A percentile compares a stretch with the other conserved stretches of the same genome.
phyloP scores from a whole-genome alignment of 805 yeast genomes.

The Saturnispora saitoi region DNA sequence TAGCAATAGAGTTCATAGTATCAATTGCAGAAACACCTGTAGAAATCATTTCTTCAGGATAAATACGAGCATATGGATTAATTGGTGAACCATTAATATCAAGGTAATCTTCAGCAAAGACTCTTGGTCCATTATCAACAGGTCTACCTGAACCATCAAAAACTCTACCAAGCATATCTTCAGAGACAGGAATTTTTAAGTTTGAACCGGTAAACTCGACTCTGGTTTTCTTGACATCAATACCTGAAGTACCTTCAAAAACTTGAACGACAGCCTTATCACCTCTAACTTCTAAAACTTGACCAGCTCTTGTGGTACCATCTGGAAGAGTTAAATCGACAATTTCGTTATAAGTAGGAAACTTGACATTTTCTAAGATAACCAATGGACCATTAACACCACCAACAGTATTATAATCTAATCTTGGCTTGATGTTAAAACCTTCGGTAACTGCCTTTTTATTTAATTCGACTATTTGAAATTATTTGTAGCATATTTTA shows the following conservation, averaged over 20 bases:
- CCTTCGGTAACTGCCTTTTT: conserved; percentile 89
- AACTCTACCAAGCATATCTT: conserved; percentile 95
- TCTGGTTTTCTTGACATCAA: conserved; percentile 94
- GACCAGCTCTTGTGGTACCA: conserved; percentile 92
- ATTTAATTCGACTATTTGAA: conserved; percentile 61
- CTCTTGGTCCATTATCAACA: conserved; percentile 96
- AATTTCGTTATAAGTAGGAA: conserved; percentile 90
- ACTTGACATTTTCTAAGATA: conserved; percentile 75
- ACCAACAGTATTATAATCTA: conserved; percentile 91
- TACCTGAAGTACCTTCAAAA: conserved; percentile 97
- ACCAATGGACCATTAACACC: conserved; percentile 99
- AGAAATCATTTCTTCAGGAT: conserved; percentile 99
- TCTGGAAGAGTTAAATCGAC: conserved; percentile 96
- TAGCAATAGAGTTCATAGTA: conserved; percentile 98
- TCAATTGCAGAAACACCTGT: conserved; percentile 98
- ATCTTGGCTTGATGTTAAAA: conserved; percentile 83
- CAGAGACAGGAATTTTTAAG: conserved; percentile 89
- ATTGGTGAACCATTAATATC: conserved; percentile 99
- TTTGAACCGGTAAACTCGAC: conserved; percentile 96
- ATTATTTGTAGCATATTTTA: conserved; percentile 20
- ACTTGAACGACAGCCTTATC: conserved; percentile 97
- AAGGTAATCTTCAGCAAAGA: conserved; percentile 95
- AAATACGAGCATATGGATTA: conserved; percentile 95
- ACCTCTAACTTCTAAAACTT: conserved; percentile 96
- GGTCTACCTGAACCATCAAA: conserved; percentile 99